Evolutionary conservation across 1,284 basidiomycete genomes (phyloP), one percentile per base, ranked within the genome.

Genomic region (Quambalaria eucalypti): DNA sequence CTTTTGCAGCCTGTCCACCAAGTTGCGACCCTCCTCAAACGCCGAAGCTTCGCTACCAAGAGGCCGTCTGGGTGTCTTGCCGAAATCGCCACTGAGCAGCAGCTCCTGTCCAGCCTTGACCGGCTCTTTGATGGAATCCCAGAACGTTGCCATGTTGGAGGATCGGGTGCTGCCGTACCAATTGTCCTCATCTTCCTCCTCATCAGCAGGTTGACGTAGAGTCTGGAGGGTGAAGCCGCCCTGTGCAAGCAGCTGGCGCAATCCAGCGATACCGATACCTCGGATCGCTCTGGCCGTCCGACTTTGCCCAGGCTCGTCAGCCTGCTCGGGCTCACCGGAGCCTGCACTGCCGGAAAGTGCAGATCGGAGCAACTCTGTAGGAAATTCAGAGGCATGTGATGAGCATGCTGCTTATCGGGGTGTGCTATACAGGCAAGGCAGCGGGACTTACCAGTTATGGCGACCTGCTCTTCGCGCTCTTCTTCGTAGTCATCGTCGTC

Each of bases 1-100:
- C 26, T 39, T 50, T n/a, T 39, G 7, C 14, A 58, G 23, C 12
- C 19, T 25, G 42, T 57, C 55, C n/a, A 40, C 52, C 2, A 57
- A n/a, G 29, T 58, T 58, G 12, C 28, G 16, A 9, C 55, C 57
- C 12, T 16, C 44, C 14, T 54, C 23, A 28, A 57, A 57, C 1
- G 39, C 50, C 28, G 29, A 28, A 16, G 40, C 10, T n/a, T 54
- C 31, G 23, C 21, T 23, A 21, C 30, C 42, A 14, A 21, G 19
- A 19, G 55, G 54, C 28, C 55, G 29, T 25, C 25, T 50, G 2
- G 55, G 29, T 25, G 58, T 55, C 48, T 19, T 79, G 5, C 92
- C 91, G 77, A 95, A 97, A 53, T 95, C 89, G 48, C 92, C 92
- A 57, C 84, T 80, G 60, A 81, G 81, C 4, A 89, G 79, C 7